These are phyloP conservation scores for Coemansia interrupta DNA, from an alignment of 192 early-diverging fungal species.

Conservation along the genomic window DNA sequence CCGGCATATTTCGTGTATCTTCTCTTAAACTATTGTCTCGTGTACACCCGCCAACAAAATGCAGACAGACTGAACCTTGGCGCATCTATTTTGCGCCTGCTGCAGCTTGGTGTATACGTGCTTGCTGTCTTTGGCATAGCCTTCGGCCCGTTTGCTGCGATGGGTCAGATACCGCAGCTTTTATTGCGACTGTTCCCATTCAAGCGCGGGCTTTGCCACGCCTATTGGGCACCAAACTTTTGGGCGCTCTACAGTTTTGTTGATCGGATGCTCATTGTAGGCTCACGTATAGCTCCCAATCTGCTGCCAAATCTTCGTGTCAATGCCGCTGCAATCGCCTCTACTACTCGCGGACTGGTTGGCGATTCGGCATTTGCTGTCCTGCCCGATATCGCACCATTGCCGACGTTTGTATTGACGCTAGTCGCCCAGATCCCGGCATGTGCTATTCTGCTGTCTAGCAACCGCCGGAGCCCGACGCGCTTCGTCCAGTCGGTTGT, in stretches of 20 bases:
- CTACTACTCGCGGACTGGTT: constrained; percentile 85
- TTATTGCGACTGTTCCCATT: constrained; percentile 87
- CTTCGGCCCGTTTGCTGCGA: constrained; percentile 74
- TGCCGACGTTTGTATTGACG: constrained; percentile 71
- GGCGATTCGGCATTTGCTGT: constrained; percentile 83
- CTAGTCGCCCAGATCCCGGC: constrained; percentile 61
- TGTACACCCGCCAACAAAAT: neutral
- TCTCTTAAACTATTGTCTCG: constrained; percentile 71
- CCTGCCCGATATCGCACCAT: constrained; percentile 68
- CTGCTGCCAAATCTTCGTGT: neutral
- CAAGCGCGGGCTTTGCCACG: constrained; percentile 93
- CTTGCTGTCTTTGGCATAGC: constrained; percentile 71
- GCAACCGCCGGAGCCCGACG: constrained; percentile 49
- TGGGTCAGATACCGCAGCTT: constrained; percentile 74
- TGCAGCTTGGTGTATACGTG: constrained; percentile 62
- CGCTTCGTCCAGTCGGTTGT: constrained; percentile 69
- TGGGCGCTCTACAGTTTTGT: constrained; percentile 88
- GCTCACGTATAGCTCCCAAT: constrained; percentile 3
- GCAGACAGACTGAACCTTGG: neutral
- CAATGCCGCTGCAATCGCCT: constrained; percentile 14
- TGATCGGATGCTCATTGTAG: constrained; percentile 63
- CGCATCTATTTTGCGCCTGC: constrained; percentile 47
- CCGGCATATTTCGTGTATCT: constrained; percentile 94
- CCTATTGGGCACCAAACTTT: constrained; percentile 96
- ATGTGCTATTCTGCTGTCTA: constrained; percentile 14